Evolutionary conservation across 805 yeast species (phyloP).

Genomic region (Teunomyces barrocoloradensis): DNA sequence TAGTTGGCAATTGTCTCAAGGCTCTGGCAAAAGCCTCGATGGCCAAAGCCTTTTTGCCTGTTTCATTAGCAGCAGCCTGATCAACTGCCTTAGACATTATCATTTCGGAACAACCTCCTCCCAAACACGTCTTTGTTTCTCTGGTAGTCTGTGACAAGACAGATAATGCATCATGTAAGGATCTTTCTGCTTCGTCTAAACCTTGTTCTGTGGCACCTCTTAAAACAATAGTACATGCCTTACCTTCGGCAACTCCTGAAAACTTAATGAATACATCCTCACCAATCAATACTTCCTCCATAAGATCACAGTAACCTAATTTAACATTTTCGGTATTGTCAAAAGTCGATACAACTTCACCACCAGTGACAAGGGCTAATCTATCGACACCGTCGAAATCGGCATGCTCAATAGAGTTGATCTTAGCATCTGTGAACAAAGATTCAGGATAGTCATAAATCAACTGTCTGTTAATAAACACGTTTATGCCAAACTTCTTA

Average conservation of each 20-base stretch:
- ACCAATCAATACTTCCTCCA: slow-evolving; percentile 92
- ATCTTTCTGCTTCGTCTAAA: slow-evolving; percentile 47
- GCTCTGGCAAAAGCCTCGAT: slow-evolving; percentile 94
- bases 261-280: slow-evolving; percentile 88
- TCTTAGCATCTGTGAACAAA: slow-evolving; percentile 79
- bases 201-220: slow-evolving; percentile 56
- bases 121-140: slow-evolving; percentile 87
- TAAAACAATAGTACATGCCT: slow-evolving; percentile 92
- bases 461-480: slow-evolving; percentile 93
- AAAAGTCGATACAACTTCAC: slow-evolving; percentile 95
- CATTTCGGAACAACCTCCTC: slow-evolving; percentile 89
- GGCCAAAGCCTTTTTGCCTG: slow-evolving; percentile 92
- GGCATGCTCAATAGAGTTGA: slow-evolving; percentile 95
- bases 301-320: slow-evolving; percentile 82
- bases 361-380: slow-evolving; percentile 94
- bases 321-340: slow-evolving; percentile 86
- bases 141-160: slow-evolving; percentile 93
- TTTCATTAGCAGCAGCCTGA: slow-evolving; percentile 83
- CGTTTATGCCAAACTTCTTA: slow-evolving; percentile 79
- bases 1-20: slow-evolving; percentile 90
- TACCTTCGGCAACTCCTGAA: slow-evolving; percentile 93
- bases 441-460: slow-evolving; percentile 99
- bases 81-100: slow-evolving; percentile 97
- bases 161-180: slow-evolving; percentile 90
- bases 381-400: slow-evolving; percentile 98